Evolutionary conservation across 2,329 filamentous ascomycete species (phyloP).

Genomic region (Fusarium clavum): DNA sequence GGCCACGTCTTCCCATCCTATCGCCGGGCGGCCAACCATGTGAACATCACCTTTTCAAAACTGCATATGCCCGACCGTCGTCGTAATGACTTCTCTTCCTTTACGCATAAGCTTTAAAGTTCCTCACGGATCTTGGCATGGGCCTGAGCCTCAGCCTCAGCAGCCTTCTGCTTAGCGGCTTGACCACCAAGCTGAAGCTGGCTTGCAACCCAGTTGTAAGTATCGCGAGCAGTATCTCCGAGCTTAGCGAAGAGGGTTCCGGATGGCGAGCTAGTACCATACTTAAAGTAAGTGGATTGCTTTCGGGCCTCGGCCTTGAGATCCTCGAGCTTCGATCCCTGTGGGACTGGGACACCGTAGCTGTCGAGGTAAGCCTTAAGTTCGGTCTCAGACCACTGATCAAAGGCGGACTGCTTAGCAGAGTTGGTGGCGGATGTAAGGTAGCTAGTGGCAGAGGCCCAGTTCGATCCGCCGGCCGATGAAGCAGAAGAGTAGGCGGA

Average conservation of each 20-base stretch:
- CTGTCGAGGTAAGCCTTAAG: conserved; percentile 84
- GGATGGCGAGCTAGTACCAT: conserved; percentile 75
- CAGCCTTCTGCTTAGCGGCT: conserved; percentile 61
- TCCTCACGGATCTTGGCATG: conserved; percentile 59
- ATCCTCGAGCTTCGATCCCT: conserved; percentile 76
- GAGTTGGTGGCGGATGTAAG: conserved; percentile 72
- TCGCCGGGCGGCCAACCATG: background rate
- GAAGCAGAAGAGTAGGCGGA: conserved; percentile 70
- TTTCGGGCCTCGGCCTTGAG: conserved; percentile 77
- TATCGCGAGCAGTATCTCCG: conserved; percentile 59
- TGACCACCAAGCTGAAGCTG: conserved; percentile 63
- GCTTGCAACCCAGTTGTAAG: conserved; percentile 63
- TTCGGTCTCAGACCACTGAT: conserved; percentile 78
- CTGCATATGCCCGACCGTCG: background rate
- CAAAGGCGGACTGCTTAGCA: conserved; percentile 75
- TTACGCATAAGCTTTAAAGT: conserved; percentile 53
- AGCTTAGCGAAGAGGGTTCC: conserved; percentile 75
- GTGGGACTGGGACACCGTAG: conserved; percentile 76
- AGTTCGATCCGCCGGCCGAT: conserved; percentile 65
- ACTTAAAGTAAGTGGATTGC: conserved; percentile 80
- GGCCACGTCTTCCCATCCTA: conserved; percentile 2
- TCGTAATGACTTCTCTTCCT: background rate
- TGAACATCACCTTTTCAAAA: background rate
- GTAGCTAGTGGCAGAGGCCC: conserved; percentile 78
- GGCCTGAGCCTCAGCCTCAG: conserved; percentile 49